Conservation (phyloP, 768 basidiomycete genomes). For the Russula olivacea region DNA sequence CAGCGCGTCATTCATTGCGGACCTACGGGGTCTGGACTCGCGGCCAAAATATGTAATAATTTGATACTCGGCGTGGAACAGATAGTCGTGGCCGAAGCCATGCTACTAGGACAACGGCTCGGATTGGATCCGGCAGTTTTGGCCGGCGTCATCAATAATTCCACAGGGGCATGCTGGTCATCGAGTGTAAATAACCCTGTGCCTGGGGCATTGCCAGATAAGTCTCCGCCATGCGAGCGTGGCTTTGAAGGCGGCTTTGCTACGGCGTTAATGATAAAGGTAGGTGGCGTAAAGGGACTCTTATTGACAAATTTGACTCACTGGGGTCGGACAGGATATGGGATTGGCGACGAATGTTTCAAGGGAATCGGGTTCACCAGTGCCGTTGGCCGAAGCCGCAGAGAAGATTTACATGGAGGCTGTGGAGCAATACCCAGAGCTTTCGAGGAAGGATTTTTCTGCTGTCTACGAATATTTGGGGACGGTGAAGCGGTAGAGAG, state of each 20-base stretch:
- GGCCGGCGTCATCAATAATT: conserved; percentile 79
- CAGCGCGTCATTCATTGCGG: conserved; percentile 80
- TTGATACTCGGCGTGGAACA: conserved; percentile 51
- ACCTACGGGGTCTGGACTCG: conserved; percentile 71
- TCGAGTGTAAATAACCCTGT: conserved; percentile 86
- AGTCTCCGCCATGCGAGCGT: conserved; percentile 76
- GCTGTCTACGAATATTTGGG: conserved; percentile 66
- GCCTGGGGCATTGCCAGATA: conserved; percentile 60
- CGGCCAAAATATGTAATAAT: conserved; percentile 91
- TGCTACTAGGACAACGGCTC: conserved; percentile 79
- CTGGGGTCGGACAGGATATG: conserved; percentile 57
- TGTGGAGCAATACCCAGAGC: conserved; percentile 48
- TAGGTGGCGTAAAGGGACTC: conserved; percentile 26
- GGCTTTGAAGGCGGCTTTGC: conserved; percentile 85
- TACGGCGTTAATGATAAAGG: conserved; percentile 80
- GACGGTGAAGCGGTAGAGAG: conserved; percentile 26
- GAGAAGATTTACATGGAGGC: conserved; percentile 55
- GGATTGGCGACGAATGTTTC: conserved; percentile 69
- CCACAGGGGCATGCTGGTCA: conserved; percentile 80
- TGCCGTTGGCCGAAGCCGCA: conserved; percentile 65
- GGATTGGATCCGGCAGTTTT: conserved; percentile 73
- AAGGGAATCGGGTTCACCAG: conserved; percentile 39
- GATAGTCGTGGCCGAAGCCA: conserved; percentile 81
- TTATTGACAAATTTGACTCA: not conserved
- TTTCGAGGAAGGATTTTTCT: conserved; percentile 73